Base-by-base conservation (phyloP, 1,284 basidiomycete genomes). In the Paramarasmius palmivorus region DNA sequence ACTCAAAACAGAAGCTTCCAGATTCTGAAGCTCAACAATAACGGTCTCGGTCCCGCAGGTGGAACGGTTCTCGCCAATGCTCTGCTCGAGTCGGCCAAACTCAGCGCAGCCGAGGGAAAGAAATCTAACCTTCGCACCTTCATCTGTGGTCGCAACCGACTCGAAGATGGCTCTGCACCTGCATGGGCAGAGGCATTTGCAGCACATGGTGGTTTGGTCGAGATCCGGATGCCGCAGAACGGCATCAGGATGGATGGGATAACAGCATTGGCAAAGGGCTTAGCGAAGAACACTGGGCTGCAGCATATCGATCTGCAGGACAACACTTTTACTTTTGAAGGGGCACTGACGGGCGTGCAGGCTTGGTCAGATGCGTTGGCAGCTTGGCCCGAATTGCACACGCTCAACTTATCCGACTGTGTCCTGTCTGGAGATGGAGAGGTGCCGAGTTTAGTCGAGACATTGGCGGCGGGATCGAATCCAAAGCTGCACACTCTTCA, bases 161-260 rank as follows among this genome's bases (percentile, higher is more conserved):
- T 98, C 49, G 95, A 99, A 76, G 89, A 97, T 65, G 95, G 93
- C 38, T 91, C 88, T 1, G 92, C 96, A 0, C 63, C 76, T 1
- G 78, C 81, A 6, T 98, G 94, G 91, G 93, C 93, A 1, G 81
- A 86, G 45, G 95, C 95, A 1, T 97, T 96, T 61, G 85, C 84
- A 6, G 91, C 86, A 36, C 95, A 98, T 66, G 86, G 83, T 4
- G 83, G 82, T 9, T 80, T 99, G 22, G 76, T 78, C 47, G 93
- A 98, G 64, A 90, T 99, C 35, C 82, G 90, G 60, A 90, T 99
- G 87, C 92, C 92, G 37, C 95, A 99, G 76, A 98, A 99, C 66
- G 97, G 95, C 2, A 98, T 99, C 64, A 82, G 95, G 59, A 94
- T 93, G 88, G 88, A 90, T 58, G 96, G 97, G 6, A 91, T 98